These are phyloP conservation scores for Yamadazyma takamatsuzukensis DNA, from an alignment of 805 yeast species.

Conservation along the genomic window DNA sequence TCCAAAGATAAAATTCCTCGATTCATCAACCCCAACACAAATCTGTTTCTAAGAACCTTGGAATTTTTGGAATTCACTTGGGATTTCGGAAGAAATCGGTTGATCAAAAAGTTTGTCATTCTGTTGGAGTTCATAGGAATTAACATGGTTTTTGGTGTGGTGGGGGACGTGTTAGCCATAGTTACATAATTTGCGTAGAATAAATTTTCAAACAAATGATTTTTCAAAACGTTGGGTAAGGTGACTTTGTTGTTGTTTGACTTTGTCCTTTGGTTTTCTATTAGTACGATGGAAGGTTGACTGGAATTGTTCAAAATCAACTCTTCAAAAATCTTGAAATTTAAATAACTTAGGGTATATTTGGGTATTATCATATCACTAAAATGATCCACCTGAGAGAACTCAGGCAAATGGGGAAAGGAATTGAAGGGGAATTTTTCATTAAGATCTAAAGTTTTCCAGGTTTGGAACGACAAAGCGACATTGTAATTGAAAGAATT, in stretches of 20 bases:
- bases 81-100: conserved; percentile 25
- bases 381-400: conserved; percentile 6
- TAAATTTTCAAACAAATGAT: conserved; percentile 35
- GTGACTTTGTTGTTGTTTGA: conserved; percentile 31
- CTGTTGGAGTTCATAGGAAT: conserved; percentile 32
- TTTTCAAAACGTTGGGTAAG: conserved; percentile 36
- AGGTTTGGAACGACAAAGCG: conserved; percentile 5
- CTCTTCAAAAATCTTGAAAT: conserved; percentile 17
- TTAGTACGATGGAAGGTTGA: conserved; percentile 19
- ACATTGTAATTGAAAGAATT: conserved; percentile 9
- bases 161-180: conserved; percentile 1
- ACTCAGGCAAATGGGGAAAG: conserved; percentile 3
- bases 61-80: conserved; percentile 10
- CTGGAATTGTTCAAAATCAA: conserved; percentile 11
- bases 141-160: conserved; percentile 14
- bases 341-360: conserved; percentile 11
- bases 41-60: conserved; percentile 6
- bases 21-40: conserved; percentile 2
- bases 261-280: conserved; percentile 40
- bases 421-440: conserved; percentile 5
- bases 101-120: conserved; percentile 38
- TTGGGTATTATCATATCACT: conserved; percentile 4
- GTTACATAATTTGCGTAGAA: conserved; percentile 28
- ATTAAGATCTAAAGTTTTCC: conserved; percentile 16
- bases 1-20: conserved; percentile 5